A percentile compares a stretch with the other conserved stretches of the same genome.
Evolutionary conservation across 331 rosid species (phyloP).

Genomic region (Acacia pycnantha): DNA sequence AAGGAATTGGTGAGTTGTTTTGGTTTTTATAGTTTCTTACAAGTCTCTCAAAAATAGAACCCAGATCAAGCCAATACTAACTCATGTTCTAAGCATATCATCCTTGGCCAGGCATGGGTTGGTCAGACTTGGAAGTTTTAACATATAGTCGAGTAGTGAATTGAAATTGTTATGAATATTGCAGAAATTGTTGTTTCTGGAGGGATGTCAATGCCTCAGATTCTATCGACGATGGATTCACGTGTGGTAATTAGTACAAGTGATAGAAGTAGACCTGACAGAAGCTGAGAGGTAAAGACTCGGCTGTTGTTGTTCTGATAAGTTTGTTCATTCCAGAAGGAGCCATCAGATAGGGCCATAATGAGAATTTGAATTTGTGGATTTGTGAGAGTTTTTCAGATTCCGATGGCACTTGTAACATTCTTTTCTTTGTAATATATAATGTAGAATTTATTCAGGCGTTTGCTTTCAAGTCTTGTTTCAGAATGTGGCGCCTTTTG

Average conservation of each 20-base stretch:
- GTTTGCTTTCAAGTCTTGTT: not conserved
- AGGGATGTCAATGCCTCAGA: conserved; percentile 99
- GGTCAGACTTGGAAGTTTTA: not conserved
- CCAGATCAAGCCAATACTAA: not conserved
- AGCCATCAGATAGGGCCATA: conserved; percentile 4
- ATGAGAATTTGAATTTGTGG: not conserved
- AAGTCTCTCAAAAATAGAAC: not conserved
- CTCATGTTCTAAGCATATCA: not conserved
- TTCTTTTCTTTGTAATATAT: conserved; percentile 13
- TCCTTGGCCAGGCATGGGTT: not conserved
- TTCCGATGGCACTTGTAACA: conserved; percentile 11
- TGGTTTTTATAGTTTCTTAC: not conserved
- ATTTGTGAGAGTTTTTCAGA: not conserved
- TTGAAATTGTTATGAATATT: conserved; percentile 3
- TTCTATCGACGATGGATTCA: conserved; percentile 70
- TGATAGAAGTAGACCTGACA: conserved; percentile 47
- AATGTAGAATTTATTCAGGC: not conserved
- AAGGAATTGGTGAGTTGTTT: conserved; percentile 93
- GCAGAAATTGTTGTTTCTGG: conserved; percentile 98
- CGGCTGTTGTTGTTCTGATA: conserved; percentile 17
- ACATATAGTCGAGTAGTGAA: not conserved
- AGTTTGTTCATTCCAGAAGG: not conserved
- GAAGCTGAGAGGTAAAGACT: conserved; percentile 55
- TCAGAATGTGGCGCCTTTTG: not conserved
- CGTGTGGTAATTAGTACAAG: conserved; percentile 15